phyloP scores from a whole-genome alignment of 306 rosid species.

The Quercus variabilis region DNA sequence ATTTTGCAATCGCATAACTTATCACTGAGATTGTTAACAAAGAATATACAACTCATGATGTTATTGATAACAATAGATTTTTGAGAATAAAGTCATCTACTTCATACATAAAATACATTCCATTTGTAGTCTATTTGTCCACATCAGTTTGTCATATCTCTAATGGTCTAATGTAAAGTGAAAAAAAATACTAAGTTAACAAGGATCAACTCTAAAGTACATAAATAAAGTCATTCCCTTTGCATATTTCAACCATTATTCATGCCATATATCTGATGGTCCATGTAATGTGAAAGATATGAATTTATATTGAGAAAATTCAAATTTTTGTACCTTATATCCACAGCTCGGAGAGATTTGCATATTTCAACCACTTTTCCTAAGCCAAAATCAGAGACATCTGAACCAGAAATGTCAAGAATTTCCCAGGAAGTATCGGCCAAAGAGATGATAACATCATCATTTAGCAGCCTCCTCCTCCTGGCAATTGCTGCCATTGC shows the following conservation, averaged over 20 bases:
- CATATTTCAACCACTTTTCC: constrained; percentile 59
- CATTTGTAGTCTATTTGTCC: background rate
- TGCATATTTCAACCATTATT: background rate
- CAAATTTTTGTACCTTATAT: constrained; percentile 59
- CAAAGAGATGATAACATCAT: constrained; percentile 64
- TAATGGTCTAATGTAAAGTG: background rate
- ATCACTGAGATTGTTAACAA: background rate
- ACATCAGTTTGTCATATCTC: background rate
- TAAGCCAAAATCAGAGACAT: constrained; percentile 79
- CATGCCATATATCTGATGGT: background rate
- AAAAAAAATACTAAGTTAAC: background rate
- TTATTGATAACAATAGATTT: background rate
- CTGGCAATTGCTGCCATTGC: constrained; percentile 70
- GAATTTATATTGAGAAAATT: background rate
- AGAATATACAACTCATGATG: background rate
- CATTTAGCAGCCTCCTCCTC: constrained; percentile 69
- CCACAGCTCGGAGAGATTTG: constrained; percentile 63
- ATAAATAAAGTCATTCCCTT: background rate
- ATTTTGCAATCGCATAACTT: background rate
- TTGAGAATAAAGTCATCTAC: background rate
- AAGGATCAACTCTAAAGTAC: background rate
- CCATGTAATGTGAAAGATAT: background rate
- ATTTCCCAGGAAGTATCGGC: constrained; percentile 77
- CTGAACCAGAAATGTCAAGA: constrained; percentile 84
- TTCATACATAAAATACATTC: background rate